Evolutionary conservation across 2,329 filamentous ascomycete genomes (phyloP), one percentile per base, ranked within the genome.

Genomic region (Sporothrix euskadiensis): DNA sequence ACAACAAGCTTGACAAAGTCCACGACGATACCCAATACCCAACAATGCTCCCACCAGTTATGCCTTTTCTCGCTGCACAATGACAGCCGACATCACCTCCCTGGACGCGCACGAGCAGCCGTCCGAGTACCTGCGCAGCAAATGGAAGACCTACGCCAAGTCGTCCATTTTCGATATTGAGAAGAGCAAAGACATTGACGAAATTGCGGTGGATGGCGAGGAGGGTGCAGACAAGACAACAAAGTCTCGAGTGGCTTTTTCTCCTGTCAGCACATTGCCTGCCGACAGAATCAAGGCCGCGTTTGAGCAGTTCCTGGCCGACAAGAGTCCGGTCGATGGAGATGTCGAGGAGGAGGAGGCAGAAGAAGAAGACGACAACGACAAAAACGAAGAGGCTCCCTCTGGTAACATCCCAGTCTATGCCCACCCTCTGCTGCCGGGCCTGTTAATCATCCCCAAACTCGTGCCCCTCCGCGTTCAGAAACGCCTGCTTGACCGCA

Each of bases 31-130:
- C 35, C 8, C 35, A 30, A 26, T 1, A 56, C 22, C 12, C 52
- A 9, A 30, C 9, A 8, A 3, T 30, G 7, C 22, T 56, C 52
- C 49, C 19, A 49, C 26, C 14, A 4, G 47, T 32, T 14, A 41
- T 69, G 71, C 54, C 26, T 49, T 4, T 19, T 54, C 9, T 8
- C 12, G 26, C 3, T 10, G 16, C 22, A 76, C 63, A 35, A 85
- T 85, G 84, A 81, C 81, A 0, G 78, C 82, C 44, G 82, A 84
- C 73, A 82, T 86, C 41, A 82, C 80, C 35, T 84, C 85, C 26
- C 84, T 94, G 2, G 92, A 97, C 81, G 91, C 94, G 39, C 89
- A 95, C 80, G 89, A 94, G 81, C 90, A 90, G 77, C 93, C 94
- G 1, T 92, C 94, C 3, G 88, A 90, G 14, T 81, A 85, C 69